Evolutionary conservation across 2,329 filamentous ascomycete species (phyloP), one percentile per base, ranked within the genome.

Genomic region (Cladosporium cucumerinum): DNA sequence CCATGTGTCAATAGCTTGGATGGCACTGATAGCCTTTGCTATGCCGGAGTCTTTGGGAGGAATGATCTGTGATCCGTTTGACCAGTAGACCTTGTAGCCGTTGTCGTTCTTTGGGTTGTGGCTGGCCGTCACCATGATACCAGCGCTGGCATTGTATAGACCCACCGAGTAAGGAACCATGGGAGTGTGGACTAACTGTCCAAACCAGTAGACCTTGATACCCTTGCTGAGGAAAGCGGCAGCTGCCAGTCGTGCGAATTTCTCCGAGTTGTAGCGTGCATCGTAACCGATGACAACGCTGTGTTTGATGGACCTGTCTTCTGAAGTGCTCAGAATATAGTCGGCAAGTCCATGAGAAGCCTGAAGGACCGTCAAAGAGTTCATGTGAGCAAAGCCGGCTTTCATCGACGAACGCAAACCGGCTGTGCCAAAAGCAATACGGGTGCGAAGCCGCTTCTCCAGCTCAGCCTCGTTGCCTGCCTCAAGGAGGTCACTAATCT

Each of bases 51-150:
- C 87, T 67, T 85, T 82, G 3, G 87, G 87, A 11, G 85, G 82
- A 61, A 88, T 87, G 68, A 89, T 89, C 72, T 89, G 87, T 70
- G 85, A 87, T 2, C 86, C 87, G 71, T 88, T 88, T 18, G 78
- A 79, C 79, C 85, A 87, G 76, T 89, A 89, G 10, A 89, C 87
- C 76, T 89, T 89, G 76, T 89, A 89, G 23, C 87, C 87, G 71
- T 89, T 89, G 72, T 89, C 86, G 69, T 83, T 79, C 54, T 85
- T 83, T 16, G 86, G 86, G 69, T 89, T 89, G 74, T 88, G 86
- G 70, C 85, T 87, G 34, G 87, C 87, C 16, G 87, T 89, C 43
- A 89, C 82, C 86, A 89, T 89, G 32, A 89, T 79, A 23, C 87
- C 87, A 51, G 85, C 86, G 4, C 79, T 82, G 34, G 86, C 85